phyloP scores from a whole-genome alignment of 2,329 filamentous ascomycete species.

The Lachnellula occidentalis region DNA sequence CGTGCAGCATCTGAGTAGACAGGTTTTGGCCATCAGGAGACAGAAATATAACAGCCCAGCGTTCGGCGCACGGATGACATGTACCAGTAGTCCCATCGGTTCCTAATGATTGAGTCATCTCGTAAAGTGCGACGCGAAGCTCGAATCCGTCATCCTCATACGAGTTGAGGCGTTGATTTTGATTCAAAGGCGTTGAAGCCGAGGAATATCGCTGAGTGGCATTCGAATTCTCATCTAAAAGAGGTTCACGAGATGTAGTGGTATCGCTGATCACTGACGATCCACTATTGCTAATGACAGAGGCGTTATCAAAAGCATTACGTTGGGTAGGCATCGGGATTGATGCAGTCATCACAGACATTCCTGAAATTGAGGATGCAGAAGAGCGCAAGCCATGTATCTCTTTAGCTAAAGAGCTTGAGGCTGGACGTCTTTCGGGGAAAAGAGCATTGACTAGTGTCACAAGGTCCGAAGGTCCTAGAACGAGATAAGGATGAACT shows the following conservation, averaged over 20 bases:
- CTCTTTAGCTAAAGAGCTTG: constrained; percentile 41
- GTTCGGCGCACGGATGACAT: constrained; percentile 74
- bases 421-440: constrained; percentile 64
- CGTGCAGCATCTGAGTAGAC: constrained; percentile 68
- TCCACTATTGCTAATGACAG: constrained; percentile 65
- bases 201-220: constrained; percentile 52
- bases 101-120: constrained; percentile 63
- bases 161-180: constrained; percentile 41
- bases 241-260: constrained; percentile 59
- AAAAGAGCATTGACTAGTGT: constrained; percentile 81
- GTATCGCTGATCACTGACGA: constrained; percentile 68
- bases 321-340: constrained; percentile 57
- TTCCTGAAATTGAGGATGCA: constrained; percentile 63
- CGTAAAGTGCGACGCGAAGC: constrained; percentile 62
- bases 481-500: constrained; percentile 72
- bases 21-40: constrained; percentile 66
- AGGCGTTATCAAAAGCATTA: constrained; percentile 56
- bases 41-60: constrained; percentile 78
- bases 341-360: constrained; percentile 60
- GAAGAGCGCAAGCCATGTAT: constrained; percentile 57
- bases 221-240: constrained; percentile 50
- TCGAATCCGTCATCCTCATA: constrained; percentile 62
- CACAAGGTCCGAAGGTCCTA: constrained; percentile 73
- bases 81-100: constrained; percentile 58
- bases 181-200: constrained; percentile 36